Percentiles rank a stretch among this genome's conserved stretches.
phyloP scores from a whole-genome alignment of 2,329 filamentous ascomycete genomes.

The Westerdykella ornata region DNA sequence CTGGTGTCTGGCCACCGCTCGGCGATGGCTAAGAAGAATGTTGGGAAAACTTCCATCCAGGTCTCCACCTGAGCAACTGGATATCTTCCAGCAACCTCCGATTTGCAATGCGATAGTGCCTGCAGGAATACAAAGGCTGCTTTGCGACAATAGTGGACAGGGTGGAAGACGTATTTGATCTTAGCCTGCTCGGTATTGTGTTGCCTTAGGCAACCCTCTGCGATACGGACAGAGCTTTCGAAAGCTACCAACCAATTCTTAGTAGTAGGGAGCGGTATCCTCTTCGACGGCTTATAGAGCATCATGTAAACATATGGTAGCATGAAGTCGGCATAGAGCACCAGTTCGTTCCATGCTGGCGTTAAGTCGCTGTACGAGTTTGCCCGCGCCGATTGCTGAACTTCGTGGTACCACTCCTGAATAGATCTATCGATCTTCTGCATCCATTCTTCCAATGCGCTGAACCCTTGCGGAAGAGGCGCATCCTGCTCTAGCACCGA shows the following conservation, averaged over 20 bases:
- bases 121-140: slow-evolving; percentile 30
- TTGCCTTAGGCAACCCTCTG: slow-evolving; percentile 29
- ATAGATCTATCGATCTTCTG: slow-evolving; percentile 22
- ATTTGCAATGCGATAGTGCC: slow-evolving; percentile 25
- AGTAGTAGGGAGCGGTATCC: slow-evolving; percentile 21
- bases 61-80: slow-evolving; percentile 22
- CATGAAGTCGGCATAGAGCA: slow-evolving; percentile 30
- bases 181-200: slow-evolving; percentile 28
- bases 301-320: slow-evolving; percentile 26
- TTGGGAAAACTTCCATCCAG: slow-evolving; percentile 27
- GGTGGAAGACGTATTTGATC: slow-evolving; percentile 37
- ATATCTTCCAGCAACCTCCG: slow-evolving; percentile 25
- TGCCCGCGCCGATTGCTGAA: slow-evolving; percentile 21
- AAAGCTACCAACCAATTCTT: slow-evolving; percentile 25
- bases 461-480: slow-evolving; percentile 20
- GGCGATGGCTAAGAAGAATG: slow-evolving; percentile 29
- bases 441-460: slow-evolving; percentile 26
- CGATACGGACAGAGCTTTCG: slow-evolving; percentile 26
- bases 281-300: slow-evolving; percentile 26
- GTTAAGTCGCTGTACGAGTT: slow-evolving; percentile 24
- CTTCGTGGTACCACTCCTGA: slow-evolving; percentile 26
- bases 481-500: slow-evolving; percentile 30
- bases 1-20: slow-evolving; percentile 33
- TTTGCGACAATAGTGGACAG: slow-evolving; percentile 32
- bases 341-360: slow-evolving; percentile 32